These are phyloP conservation scores for Apiospora aurea DNA, from an alignment of 2,329 filamentous ascomycete species.

Conservation along the genomic window DNA sequence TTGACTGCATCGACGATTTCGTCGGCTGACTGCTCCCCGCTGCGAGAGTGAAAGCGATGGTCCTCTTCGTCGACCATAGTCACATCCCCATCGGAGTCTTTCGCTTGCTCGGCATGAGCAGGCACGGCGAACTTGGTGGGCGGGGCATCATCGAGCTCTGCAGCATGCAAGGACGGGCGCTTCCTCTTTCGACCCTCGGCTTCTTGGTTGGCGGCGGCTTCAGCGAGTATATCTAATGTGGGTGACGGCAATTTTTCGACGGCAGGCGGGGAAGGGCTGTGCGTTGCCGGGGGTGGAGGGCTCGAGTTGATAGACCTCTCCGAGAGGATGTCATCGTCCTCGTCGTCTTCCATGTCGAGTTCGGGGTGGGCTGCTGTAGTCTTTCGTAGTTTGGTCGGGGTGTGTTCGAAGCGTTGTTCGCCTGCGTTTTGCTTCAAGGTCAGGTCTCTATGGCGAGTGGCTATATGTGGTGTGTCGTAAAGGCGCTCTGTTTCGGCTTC, in stretches of 20 bases:
- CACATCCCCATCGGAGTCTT: slow-evolving; percentile 42
- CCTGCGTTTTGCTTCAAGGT: slow-evolving; percentile 63
- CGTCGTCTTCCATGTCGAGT: slow-evolving; percentile 41
- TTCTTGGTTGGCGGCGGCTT: slow-evolving; percentile 40
- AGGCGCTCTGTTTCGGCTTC: slow-evolving; percentile 95
- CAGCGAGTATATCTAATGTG: slow-evolving; percentile 41
- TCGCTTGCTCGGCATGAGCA: slow-evolving; percentile 12
- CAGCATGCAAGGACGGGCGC: slow-evolving; percentile 39
- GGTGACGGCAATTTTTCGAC: slow-evolving; percentile 39
- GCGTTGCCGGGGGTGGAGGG: slow-evolving; percentile 36
- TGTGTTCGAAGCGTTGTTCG: slow-evolving; percentile 66
- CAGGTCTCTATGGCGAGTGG: slow-evolving; percentile 65
- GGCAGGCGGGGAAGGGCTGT: not conserved
- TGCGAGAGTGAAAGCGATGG: slow-evolving; percentile 38
- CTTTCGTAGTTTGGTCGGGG: slow-evolving; percentile 72
- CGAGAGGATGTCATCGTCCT: slow-evolving; percentile 47
- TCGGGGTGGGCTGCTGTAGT: slow-evolving; percentile 47
- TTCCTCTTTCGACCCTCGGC: slow-evolving; percentile 45
- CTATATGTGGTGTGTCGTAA: slow-evolving; percentile 81
- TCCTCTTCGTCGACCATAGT: slow-evolving; percentile 45
- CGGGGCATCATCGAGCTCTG: slow-evolving; percentile 33
- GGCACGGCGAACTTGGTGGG: slow-evolving; percentile 24
- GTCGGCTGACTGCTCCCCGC: slow-evolving; percentile 43
- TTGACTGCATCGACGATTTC: slow-evolving; percentile 35
- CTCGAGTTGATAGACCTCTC: slow-evolving; percentile 44